Conservation (phyloP, 1,284 basidiomycete species). For the Grifola frondosa region DNA sequence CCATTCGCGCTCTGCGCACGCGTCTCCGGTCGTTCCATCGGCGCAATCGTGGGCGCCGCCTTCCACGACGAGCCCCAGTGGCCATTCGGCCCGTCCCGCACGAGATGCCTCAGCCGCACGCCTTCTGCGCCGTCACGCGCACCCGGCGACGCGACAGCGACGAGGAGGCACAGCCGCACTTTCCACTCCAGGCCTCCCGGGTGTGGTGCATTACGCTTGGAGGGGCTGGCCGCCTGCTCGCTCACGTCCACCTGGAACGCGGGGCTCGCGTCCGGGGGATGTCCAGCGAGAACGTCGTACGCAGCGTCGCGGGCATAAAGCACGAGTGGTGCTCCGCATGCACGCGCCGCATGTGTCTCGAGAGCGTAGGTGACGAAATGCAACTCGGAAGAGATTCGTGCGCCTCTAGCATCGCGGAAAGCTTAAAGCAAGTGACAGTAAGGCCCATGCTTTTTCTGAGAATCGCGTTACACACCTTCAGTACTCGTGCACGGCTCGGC, state of each 20-base stretch:
- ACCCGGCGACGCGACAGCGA: constrained; percentile 57
- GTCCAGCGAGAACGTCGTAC: constrained; percentile 82
- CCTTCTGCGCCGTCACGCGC: constrained; percentile 47
- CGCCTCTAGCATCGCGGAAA: constrained; percentile 83
- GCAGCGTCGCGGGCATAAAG: constrained; percentile 67
- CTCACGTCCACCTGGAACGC: constrained; percentile 66
- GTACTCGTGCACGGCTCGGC: constrained; percentile 56
- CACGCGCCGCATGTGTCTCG: constrained; percentile 57
- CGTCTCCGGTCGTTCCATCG: constrained; percentile 48
- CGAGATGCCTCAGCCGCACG: constrained; percentile 53
- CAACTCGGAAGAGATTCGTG: constrained; percentile 76
- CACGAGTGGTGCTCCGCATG: constrained; percentile 84
- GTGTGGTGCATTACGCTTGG: constrained; percentile 7
- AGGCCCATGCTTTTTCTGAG: too few species aligned
- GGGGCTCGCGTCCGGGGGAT: constrained; percentile 89
- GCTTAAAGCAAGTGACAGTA: constrained; percentile 38
- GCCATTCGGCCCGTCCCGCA: constrained; percentile 55
- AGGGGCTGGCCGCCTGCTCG: constrained; percentile 12
- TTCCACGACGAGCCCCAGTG: constrained; percentile 70
- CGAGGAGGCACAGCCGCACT: constrained; percentile 77
- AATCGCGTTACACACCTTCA: constrained; percentile 56
- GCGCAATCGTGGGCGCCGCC: constrained; percentile 57
- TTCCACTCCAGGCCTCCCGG: constrained; percentile 84
- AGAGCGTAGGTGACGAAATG: constrained; percentile 40
- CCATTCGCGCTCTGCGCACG: constrained; percentile 4